phyloP scores from a whole-genome alignment of 176 grass and related monocot genomes.

The Aegilops tauschii region DNA sequence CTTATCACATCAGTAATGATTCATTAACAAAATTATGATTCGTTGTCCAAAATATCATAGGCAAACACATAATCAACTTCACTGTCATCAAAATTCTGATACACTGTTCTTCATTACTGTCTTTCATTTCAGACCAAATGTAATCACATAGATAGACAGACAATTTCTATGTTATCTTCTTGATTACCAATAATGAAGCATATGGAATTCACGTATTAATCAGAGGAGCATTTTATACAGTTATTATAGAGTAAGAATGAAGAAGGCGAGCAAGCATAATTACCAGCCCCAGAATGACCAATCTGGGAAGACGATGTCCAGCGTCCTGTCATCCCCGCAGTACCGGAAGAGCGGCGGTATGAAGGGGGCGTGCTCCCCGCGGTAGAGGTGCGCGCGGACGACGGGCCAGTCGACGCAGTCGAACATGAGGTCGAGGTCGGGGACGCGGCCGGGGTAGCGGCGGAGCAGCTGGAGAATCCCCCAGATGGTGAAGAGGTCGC shows the following conservation, averaged over 20 bases:
- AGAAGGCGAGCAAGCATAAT: slow-evolving; percentile 16
- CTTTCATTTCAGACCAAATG: neutral
- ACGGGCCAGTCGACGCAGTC: slow-evolving; percentile 81
- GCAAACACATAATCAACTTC: neutral
- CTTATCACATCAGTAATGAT: neutral
- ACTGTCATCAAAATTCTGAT: neutral
- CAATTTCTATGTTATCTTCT: neutral
- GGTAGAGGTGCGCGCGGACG: slow-evolving; percentile 44
- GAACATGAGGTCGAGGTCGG: slow-evolving; percentile 97
- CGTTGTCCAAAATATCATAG: neutral
- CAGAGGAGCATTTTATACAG: neutral
- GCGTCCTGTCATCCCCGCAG: slow-evolving; percentile 60
- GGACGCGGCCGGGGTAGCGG: slow-evolving; percentile 66
- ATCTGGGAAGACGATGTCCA: slow-evolving; percentile 84
- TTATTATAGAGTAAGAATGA: neutral
- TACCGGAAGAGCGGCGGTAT: slow-evolving; percentile 73
- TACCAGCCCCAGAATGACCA: slow-evolving; percentile 99
- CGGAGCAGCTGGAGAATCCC: slow-evolving; percentile 86
- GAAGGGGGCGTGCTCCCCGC: slow-evolving; percentile 19
- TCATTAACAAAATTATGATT: neutral
- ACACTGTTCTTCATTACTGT: neutral
- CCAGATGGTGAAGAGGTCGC: slow-evolving; percentile 85
- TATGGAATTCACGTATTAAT: neutral
- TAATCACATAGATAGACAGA: neutral
- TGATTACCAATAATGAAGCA: neutral